Conservation (phyloP, 148 eudicot genomes). For the Rhododendron simsii region DNA sequence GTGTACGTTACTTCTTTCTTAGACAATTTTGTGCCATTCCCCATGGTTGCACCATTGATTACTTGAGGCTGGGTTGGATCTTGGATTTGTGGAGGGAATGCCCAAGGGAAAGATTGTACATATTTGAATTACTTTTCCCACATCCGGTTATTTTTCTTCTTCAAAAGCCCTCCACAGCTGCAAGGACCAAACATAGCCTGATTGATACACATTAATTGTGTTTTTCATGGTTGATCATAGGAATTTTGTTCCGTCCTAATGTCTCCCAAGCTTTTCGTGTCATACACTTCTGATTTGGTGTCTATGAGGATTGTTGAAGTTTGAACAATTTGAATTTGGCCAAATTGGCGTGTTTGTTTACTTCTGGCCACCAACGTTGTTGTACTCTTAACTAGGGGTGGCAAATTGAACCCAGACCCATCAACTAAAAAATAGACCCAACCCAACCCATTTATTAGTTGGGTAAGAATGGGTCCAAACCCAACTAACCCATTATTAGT, state of each 20-base stretch:
- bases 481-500: too few species aligned
- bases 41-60: background rate
- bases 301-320: background rate
- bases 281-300: background rate
- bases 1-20: slow-evolving; percentile 25
- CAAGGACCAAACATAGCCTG: background rate
- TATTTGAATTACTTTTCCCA: background rate
- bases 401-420: too few species aligned
- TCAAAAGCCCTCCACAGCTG: background rate
- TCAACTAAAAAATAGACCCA: too few species aligned
- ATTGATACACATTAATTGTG: background rate
- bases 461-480: too few species aligned
- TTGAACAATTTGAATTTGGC: background rate
- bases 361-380: background rate
- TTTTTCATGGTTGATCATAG: background rate
- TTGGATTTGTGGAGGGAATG: background rate
- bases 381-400: too few species aligned
- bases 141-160: background rate
- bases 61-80: background rate
- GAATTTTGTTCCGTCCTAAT: background rate
- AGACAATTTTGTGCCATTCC: background rate
- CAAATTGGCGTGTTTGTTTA: background rate
- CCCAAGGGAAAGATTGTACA: background rate
- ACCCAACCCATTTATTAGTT: too few species aligned
- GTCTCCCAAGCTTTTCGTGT: background rate